phyloP scores from a whole-genome alignment of 495 filamentous ascomycete genomes.

The Penicillium soppii region DNA sequence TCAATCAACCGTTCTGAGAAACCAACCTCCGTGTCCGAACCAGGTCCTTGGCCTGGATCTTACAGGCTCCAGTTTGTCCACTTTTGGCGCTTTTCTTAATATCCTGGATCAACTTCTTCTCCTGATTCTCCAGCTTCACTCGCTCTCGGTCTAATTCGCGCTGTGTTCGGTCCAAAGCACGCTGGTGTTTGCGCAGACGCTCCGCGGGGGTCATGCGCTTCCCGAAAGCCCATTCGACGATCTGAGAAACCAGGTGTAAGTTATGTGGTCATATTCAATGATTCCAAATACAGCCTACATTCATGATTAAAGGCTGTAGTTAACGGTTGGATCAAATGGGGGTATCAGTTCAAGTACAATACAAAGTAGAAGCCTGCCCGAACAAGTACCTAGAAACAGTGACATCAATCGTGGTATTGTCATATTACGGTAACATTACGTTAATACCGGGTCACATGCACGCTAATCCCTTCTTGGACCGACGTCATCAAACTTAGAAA shows the following conservation, averaged over 20 bases:
- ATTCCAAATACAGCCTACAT: slow-evolving; percentile 45
- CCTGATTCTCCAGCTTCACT: slow-evolving; percentile 93
- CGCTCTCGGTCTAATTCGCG: slow-evolving; percentile 92
- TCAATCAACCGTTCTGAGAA: neutral
- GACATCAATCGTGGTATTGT: slow-evolving; percentile 9
- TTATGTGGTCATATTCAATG: neutral
- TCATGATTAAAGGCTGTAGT: slow-evolving; percentile 47
- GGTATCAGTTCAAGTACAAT: neutral
- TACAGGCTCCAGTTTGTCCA: slow-evolving; percentile 92
- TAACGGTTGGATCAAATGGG: neutral
- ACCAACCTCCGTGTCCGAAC: slow-evolving; percentile 82
- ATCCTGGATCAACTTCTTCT: slow-evolving; percentile 92
- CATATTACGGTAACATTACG: slow-evolving; percentile 10
- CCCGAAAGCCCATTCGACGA: slow-evolving; percentile 98
- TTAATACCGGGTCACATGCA: slow-evolving; percentile 25
- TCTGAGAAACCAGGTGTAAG: slow-evolving; percentile 46
- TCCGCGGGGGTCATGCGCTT: slow-evolving; percentile 98
- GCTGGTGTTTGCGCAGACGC: slow-evolving; percentile 93
- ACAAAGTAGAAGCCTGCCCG: neutral
- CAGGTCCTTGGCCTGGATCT: slow-evolving; percentile 96
- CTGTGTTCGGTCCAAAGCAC: slow-evolving; percentile 94
- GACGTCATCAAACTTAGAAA: slow-evolving; percentile 24
- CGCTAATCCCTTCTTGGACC: slow-evolving; percentile 22
- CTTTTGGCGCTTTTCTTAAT: slow-evolving; percentile 98
- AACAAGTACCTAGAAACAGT: neutral